phyloP scores from a whole-genome alignment of 768 basidiomycete genomes.

The Austroboletus eburneus region DNA sequence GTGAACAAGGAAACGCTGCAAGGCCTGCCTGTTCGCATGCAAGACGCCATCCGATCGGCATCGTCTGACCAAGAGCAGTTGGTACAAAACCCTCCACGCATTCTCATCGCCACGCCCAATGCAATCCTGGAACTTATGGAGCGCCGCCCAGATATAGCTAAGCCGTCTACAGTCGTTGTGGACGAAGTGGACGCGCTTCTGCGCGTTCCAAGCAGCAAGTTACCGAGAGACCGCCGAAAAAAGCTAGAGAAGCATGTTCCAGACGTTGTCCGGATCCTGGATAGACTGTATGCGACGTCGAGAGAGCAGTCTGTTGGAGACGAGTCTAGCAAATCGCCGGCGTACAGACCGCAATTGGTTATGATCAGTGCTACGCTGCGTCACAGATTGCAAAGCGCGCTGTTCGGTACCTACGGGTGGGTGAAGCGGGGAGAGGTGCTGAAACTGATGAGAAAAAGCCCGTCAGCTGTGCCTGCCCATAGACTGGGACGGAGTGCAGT shows the following conservation, averaged over 20 bases:
- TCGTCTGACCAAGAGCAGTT: conserved; percentile 35
- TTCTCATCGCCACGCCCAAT: conserved; percentile 71
- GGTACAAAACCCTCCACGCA: conserved; percentile 49
- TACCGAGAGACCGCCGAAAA: conserved; percentile 35
- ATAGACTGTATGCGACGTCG: conserved; percentile 47
- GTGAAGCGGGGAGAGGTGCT: conserved; percentile 40
- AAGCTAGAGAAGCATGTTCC: conserved; percentile 53
- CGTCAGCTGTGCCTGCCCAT: conserved; percentile 25
- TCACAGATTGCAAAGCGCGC: conserved; percentile 34
- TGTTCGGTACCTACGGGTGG: conserved; percentile 59
- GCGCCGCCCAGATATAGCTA: conserved; percentile 39
- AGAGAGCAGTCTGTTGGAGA: conserved; percentile 6
- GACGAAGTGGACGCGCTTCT: conserved; percentile 78
- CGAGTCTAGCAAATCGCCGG: conserved; percentile 6
- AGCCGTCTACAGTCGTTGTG: conserved; percentile 57
- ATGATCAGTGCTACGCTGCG: conserved; percentile 70
- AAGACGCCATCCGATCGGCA: conserved; percentile 24
- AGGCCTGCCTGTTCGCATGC: conserved; percentile 24
- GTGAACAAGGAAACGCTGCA: conserved; percentile 25
- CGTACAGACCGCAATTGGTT: conserved; percentile 52
- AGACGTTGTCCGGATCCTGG: conserved; percentile 54
- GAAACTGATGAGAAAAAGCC: conserved; percentile 24
- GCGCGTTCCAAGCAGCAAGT: conserved; percentile 40
- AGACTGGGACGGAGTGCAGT: conserved; percentile 25
- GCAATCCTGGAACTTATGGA: conserved; percentile 56